Percentiles rank a stretch among this genome's conserved stretches.
Evolutionary conservation across 106 monocot species (phyloP).

Genomic region (Dendrobium chrysotoxum): DNA sequence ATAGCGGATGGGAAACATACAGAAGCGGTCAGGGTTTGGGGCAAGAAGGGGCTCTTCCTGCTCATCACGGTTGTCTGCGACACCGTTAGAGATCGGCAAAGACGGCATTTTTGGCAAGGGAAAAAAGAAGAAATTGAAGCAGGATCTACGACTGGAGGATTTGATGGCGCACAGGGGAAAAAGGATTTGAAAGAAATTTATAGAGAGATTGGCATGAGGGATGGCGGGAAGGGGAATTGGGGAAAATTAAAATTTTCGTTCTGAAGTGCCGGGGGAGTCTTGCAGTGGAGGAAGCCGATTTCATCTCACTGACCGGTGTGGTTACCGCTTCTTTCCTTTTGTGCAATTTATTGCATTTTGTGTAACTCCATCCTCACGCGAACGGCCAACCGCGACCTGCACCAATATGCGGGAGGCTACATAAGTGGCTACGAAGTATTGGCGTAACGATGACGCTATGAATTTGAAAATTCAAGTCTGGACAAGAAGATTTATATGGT

Average conservation of each 20-base stretch:
- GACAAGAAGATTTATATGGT: no score
- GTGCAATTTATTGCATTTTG: no score
- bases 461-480: no score
- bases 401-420: no score
- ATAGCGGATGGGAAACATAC: slow-evolving; percentile 84
- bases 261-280: background rate
- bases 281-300: background rate
- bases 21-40: slow-evolving; percentile 74
- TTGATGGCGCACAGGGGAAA: background rate
- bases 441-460: no score
- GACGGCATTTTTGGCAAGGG: background rate
- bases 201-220: background rate
- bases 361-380: no score
- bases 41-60: slow-evolving; percentile 68
- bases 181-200: background rate
- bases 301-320: background rate
- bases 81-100: background rate
- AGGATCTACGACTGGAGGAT: background rate
- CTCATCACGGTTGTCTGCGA: slow-evolving; percentile 11
- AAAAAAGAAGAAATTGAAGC: background rate
- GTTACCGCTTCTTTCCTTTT: background rate
- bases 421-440: no score
- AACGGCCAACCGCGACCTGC: no score
- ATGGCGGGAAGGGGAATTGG: background rate
- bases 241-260: background rate